These are phyloP conservation scores for Verticillium nubilum DNA, from an alignment of 2,329 filamentous ascomycete genomes.

Conservation along the genomic window DNA sequence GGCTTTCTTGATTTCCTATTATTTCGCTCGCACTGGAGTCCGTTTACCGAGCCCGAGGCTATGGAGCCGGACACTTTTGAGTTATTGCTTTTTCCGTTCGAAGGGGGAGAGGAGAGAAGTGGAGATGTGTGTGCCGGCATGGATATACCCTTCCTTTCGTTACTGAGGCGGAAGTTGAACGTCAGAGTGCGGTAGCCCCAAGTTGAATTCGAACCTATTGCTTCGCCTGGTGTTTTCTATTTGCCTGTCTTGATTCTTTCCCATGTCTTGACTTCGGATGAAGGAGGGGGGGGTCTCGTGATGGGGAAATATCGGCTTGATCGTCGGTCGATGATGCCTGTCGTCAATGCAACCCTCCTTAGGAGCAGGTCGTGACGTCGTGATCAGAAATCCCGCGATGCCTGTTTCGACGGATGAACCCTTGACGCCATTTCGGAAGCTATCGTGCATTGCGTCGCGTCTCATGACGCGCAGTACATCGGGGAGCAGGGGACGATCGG, in stretches of 20 bases:
- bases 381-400: not conserved
- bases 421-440: not conserved
- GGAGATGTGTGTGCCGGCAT: slow-evolving; percentile 8
- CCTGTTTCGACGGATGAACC: not conserved
- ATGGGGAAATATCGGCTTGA: not conserved
- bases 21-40: slow-evolving; percentile 3
- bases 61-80: not conserved
- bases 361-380: not conserved
- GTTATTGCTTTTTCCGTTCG: not conserved
- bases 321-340: not conserved
- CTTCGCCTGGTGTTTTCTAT: not conserved
- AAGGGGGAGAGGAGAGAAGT: not conserved
- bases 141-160: slow-evolving; percentile 9
- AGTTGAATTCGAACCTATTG: slow-evolving; percentile 1
- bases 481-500: not conserved
- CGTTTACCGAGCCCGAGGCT: not conserved
- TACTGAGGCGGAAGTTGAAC: not conserved
- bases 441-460: not conserved
- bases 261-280: not conserved
- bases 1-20: slow-evolving; percentile 3
- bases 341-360: not conserved
- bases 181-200: not conserved
- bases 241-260: not conserved
- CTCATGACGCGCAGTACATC: not conserved
- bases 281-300: not conserved